Evolutionary conservation across 306 rosid genomes (phyloP), one percentile per base, ranked within the genome.

Genomic region (Crataegus laevigata): DNA sequence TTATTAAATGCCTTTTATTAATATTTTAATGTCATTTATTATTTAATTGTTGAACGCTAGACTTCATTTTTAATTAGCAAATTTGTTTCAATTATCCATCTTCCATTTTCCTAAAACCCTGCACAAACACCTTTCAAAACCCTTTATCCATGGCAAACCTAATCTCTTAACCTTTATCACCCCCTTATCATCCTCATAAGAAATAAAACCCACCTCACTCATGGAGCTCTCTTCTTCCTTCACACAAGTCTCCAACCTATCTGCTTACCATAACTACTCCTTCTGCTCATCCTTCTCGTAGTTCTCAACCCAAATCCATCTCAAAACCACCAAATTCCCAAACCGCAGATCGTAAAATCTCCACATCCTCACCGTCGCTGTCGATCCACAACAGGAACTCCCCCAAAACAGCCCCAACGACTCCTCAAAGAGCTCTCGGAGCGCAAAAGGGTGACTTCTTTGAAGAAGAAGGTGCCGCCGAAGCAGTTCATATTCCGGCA

Each of bases 371-470:
- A 89, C 96, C 11, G 91, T 92, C 17, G 87, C 92, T 8, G 34
- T 89, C 8, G 97, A 88, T 55, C 89, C 96, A 24, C 84, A 84
- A 42, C 82, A 88, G 60, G 89, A 92, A 8, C 86, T 82, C 77
- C 92, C 97, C 5, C 28, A 52, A 73, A 92, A 85, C 87, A 89
- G 88, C 68, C 97, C 25, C 96, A 88, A 61, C 78, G 87, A 18
- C 96, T 94, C 70, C 96, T 94, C 10, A 94, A 88, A 60, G 97
- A 94, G 85, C 96, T 94, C 54, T 87, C 92, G 1, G 93, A 92
- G 80, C 96, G 92, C 36, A 92, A 88, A 76, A 84, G 81, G 77
- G 78, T 71, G 26, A 89, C 88, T n/a, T 85, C 96, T 15, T 91
- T 93, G 2, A 94, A 85, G 79, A 87, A 84, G 60, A 91, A 88